A percentile compares a stretch with the other conserved stretches of the same genome.
Evolutionary conservation across 306 rosid genomes (phyloP).

Genomic region (Ormosia semicastrata): DNA sequence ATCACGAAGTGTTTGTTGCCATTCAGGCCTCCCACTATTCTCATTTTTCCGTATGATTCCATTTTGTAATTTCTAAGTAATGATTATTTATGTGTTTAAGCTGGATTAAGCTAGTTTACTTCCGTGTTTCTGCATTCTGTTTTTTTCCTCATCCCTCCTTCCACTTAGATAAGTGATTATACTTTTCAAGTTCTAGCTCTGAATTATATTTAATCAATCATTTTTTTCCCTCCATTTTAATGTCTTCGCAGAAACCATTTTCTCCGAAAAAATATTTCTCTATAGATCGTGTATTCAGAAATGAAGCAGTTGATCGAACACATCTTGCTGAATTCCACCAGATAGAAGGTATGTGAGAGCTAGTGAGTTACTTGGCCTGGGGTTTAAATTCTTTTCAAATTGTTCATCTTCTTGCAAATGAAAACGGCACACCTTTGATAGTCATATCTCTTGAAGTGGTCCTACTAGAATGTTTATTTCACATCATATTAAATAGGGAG

Average conservation of each 20-base stretch:
- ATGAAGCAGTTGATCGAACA: constrained; percentile 97
- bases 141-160: not conserved
- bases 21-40: not conserved
- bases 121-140: not conserved
- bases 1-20: constrained; percentile 14
- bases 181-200: not conserved
- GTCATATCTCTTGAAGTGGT: not conserved
- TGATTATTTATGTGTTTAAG: not conserved
- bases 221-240: constrained; percentile 4
- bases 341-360: constrained; percentile 73
- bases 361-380: constrained; percentile 1
- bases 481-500: not conserved
- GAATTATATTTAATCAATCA: not conserved
- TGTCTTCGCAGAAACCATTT: constrained; percentile 73
- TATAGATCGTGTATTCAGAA: constrained; percentile 94
- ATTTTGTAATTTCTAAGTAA: not conserved
- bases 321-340: constrained; percentile 99
- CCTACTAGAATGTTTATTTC: not conserved
- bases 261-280: constrained; percentile 86
- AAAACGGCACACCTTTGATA: not conserved
- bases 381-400: not conserved
- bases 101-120: constrained; percentile 4
- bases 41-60: not conserved
- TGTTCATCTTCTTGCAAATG: constrained; percentile 9
- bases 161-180: not conserved